Conservation (phyloP, 768 basidiomycete genomes). For the Lentinula edodes region DNA sequence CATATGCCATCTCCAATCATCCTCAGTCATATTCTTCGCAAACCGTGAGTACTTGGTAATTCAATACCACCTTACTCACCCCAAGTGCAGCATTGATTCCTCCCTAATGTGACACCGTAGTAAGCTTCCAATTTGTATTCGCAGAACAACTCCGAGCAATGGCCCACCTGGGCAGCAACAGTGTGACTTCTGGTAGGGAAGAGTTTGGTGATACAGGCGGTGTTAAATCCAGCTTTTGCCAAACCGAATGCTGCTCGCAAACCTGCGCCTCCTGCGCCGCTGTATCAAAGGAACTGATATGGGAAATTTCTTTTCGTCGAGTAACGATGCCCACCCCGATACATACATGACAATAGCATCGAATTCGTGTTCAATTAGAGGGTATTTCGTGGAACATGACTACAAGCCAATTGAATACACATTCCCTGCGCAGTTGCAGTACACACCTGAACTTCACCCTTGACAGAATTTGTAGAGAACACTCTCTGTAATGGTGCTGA, state of each 20-base stretch:
- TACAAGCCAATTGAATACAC: conserved; percentile 33
- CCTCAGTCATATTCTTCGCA: conserved; percentile 93
- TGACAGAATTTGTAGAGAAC: conserved; percentile 66
- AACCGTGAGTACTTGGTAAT: neutral
- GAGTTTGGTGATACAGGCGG: conserved; percentile 97
- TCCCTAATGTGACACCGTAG: conserved; percentile 45
- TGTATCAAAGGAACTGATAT: conserved; percentile 21
- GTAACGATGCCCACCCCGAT: neutral
- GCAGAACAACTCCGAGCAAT: neutral
- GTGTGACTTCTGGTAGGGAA: conserved; percentile 99
- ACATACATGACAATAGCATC: conserved; percentile 97
- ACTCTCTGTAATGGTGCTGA: conserved; percentile 49
- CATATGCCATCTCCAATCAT: conserved; percentile 99
- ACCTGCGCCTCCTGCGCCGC: conserved; percentile 97
- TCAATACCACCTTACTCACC: conserved; percentile 37
- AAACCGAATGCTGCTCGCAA: conserved; percentile 97
- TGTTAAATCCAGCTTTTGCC: conserved; percentile 97
- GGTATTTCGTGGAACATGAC: conserved; percentile 55
- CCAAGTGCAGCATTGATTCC: conserved; percentile 98
- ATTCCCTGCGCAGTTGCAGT: conserved; percentile 4
- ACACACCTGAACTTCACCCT: conserved; percentile 72
- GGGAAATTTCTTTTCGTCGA: neutral
- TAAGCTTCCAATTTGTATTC: neutral
- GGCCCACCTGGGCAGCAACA: conserved; percentile 87
- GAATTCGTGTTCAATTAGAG: conserved; percentile 97